Evolutionary conservation across 768 basidiomycete species (phyloP), one percentile per base, ranked within the genome.

Genomic region (Podaxis rugospora): DNA sequence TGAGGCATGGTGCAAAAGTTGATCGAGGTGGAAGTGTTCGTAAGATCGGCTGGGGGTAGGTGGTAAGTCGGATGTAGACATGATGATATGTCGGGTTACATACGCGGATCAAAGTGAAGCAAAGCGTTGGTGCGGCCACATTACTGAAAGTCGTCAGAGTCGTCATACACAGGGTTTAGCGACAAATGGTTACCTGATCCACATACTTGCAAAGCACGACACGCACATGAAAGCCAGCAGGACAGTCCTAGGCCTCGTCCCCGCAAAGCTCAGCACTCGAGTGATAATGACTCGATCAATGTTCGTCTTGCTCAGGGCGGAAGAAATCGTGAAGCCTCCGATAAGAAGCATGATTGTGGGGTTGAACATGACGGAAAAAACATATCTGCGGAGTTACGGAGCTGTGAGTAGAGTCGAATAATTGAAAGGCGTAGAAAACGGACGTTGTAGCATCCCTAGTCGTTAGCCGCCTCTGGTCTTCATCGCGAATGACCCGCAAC

Each of bases 271-370:
- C 55, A 99, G 82, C 44, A 98, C 87, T 28, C 91, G 84, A 3
- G 95, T 95, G 63, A 98, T 95, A 51, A 98, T 72, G 59, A 98
- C 84, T 23, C 89, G 84, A 75, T 98, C 97, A 63, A 98, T 93
- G 64, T 90, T 90, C 4, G 95, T 95, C 78, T 98, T 98, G 76
- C 90, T 92, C 23, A 99, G 77, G 0, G 95, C 97, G 9, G 95
- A 94, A 0, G 97, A 94, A 64, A 98, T 96, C 7, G 96, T 98
- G 80, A 98, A 96, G 32, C 97, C 96, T 9, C 95, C 95, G 65
- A 96, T 93, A 53, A 98, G 87, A 37, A 99, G 90, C 93, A 98
- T 96, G 73, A 99, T 97, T 0, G 95, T 99, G 0, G 95, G 93
- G 0, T 92, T 92, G 75, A 99, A 98, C 94, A 98, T 98, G 52